Conservation (phyloP, 768 basidiomycete genomes). For the Asterophora lycoperdoides region DNA sequence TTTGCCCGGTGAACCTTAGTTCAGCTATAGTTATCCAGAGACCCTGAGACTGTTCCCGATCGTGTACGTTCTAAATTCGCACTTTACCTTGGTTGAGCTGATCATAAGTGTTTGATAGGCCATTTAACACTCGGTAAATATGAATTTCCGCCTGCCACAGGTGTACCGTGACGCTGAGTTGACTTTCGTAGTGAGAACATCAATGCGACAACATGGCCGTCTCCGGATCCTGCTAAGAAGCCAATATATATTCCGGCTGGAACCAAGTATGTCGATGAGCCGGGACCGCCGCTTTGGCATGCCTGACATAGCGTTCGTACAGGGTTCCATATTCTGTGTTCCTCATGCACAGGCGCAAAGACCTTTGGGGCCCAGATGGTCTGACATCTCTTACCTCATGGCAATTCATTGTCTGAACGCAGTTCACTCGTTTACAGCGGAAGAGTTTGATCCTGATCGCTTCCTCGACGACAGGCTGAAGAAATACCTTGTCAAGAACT, state of each 20-base stretch:
- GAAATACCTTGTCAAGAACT: constrained; percentile 57
- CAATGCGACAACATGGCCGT: constrained; percentile 45
- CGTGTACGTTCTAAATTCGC: constrained; percentile 32
- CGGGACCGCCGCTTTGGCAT: too few relatives aligned
- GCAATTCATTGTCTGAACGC: not conserved
- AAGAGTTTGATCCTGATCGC: constrained; percentile 67
- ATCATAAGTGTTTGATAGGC: constrained; percentile 22
- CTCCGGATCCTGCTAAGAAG: constrained; percentile 39
- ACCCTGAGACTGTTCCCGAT: constrained; percentile 54
- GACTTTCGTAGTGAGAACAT: constrained; percentile 36
- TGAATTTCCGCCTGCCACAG: not conserved
- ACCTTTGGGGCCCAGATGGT: constrained; percentile 74
- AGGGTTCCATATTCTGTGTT: constrained; percentile 54
- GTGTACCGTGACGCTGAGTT: not conserved
- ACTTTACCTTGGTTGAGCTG: not conserved
- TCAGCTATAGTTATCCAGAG: constrained; percentile 26
- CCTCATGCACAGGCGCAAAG: constrained; percentile 60
- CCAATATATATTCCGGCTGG: constrained; percentile 52
- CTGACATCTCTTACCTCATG: constrained; percentile 5
- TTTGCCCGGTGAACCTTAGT: too few relatives aligned
- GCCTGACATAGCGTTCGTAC: not conserved
- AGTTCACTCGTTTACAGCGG: constrained; percentile 32
- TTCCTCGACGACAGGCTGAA: constrained; percentile 63
- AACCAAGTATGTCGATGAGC: constrained; percentile 33
- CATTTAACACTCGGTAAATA: constrained; percentile 46